phyloP scores from a whole-genome alignment of 2,329 filamentous ascomycete genomes.

The Colletotrichum paranaense region DNA sequence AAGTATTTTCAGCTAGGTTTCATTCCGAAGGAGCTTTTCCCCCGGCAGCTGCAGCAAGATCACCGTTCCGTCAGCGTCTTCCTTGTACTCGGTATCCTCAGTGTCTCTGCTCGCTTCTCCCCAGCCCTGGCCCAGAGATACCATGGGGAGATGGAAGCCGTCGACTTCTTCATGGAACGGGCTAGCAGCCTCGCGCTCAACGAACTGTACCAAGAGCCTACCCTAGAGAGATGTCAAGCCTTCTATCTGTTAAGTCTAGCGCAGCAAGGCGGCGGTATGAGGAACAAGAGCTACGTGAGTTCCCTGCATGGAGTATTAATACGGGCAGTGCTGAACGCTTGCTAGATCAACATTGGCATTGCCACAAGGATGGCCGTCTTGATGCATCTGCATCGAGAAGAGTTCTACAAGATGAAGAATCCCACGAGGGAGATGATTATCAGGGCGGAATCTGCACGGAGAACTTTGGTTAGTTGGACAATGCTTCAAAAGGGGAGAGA shows the following conservation, averaged over 20 bases:
- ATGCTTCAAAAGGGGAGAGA: background rate
- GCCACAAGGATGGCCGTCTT: slow-evolving; percentile 66
- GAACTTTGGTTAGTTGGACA: slow-evolving; percentile 59
- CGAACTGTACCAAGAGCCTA: slow-evolving; percentile 64
- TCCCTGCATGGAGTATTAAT: background rate
- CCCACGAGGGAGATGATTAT: slow-evolving; percentile 58
- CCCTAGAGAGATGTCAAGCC: slow-evolving; percentile 66
- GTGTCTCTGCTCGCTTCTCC: slow-evolving; percentile 67
- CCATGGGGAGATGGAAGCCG: slow-evolving; percentile 62
- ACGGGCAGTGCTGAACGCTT: slow-evolving; percentile 37
- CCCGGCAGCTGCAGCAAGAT: slow-evolving; percentile 57
- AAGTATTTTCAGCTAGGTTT: slow-evolving; percentile 72
- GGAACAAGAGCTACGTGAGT: slow-evolving; percentile 65
- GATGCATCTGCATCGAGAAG: slow-evolving; percentile 66
- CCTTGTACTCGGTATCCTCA: slow-evolving; percentile 65
- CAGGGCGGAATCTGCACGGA: slow-evolving; percentile 65
- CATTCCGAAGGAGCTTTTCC: slow-evolving; percentile 64
- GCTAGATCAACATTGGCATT: slow-evolving; percentile 66
- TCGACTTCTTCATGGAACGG: slow-evolving; percentile 64
- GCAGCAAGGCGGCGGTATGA: slow-evolving; percentile 66
- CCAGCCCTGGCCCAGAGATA: slow-evolving; percentile 59
- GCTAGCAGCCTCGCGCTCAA: slow-evolving; percentile 58
- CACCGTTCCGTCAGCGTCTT: slow-evolving; percentile 64
- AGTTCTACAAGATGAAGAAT: slow-evolving; percentile 59
- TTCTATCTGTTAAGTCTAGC: slow-evolving; percentile 70